phyloP scores from a whole-genome alignment of 1,284 basidiomycete genomes.

The Sanghuangporus weigelae region DNA sequence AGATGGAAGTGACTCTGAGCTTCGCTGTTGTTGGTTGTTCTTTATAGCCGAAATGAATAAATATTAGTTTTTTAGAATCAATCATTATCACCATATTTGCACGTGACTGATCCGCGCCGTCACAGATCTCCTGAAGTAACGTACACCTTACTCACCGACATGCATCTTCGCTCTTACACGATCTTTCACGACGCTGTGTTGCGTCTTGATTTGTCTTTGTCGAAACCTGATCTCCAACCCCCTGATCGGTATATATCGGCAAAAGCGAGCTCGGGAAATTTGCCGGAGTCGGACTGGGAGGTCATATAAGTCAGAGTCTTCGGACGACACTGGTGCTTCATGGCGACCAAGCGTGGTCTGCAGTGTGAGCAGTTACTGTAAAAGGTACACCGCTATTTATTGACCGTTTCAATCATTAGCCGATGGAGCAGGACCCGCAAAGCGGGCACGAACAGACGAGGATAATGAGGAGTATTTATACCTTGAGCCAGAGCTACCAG shows the following conservation, averaged over 20 bases:
- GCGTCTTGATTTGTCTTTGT: background rate
- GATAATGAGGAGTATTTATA: conserved; percentile 12
- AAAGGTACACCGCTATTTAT: background rate
- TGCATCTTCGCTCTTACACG: background rate
- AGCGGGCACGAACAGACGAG: conserved; percentile 8
- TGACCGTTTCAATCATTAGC: background rate
- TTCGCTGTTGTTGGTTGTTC: no score
- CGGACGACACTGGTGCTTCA: background rate
- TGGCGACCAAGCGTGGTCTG: conserved; percentile 2
- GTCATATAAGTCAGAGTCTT: background rate
- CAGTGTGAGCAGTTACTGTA: background rate
- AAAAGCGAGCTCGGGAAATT: no score
- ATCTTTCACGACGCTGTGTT: background rate
- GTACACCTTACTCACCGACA: background rate
- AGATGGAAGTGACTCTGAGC: no score
- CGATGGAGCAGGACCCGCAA: conserved; percentile 7
- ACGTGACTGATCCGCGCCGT: background rate
- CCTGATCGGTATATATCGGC: no score
- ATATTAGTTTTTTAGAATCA: no score
- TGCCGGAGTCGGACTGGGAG: background rate
- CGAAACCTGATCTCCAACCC: background rate
- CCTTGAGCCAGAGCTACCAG: conserved; percentile 2
- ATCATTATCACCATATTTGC: background rate
- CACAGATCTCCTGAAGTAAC: background rate
- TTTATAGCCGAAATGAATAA: no score